These are phyloP conservation scores for Paradendryphiella salina DNA, from an alignment of 2,329 filamentous ascomycete genomes.

Conservation along the genomic window DNA sequence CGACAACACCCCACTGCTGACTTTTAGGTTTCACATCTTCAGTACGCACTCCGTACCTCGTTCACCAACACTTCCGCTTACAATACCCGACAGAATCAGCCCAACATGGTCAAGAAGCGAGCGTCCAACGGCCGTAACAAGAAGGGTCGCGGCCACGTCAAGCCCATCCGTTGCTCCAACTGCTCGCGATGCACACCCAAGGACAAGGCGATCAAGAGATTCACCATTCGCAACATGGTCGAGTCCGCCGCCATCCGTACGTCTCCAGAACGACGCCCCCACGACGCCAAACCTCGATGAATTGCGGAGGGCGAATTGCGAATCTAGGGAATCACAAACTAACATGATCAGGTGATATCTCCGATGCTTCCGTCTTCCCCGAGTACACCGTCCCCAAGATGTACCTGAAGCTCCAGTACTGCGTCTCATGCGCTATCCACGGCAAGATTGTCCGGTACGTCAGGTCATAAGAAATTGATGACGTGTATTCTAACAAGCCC, in stretches of 20 bases:
- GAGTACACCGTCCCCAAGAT: conserved; percentile 99
- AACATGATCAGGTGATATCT: conserved; percentile 86
- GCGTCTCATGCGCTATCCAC: conserved; percentile 99
- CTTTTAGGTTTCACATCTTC: conserved; percentile 44
- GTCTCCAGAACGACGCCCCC: conserved; percentile 50
- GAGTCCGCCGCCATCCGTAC: conserved; percentile 99
- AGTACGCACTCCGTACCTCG: conserved; percentile 31
- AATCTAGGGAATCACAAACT: conserved; percentile 21
- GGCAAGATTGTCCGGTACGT: conserved; percentile 99
- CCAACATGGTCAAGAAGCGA: conserved; percentile 75
- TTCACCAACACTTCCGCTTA: conserved; percentile 21
- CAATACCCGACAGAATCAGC: conserved; percentile 50
- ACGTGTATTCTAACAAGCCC: conserved; percentile 19
- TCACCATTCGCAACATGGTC: conserved; percentile 99
- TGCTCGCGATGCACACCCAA: conserved; percentile 85
- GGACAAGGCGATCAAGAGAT: conserved; percentile 99
- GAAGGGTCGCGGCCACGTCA: conserved; percentile 99
- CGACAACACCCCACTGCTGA: conserved; percentile 44
- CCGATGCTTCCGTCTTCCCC: conserved; percentile 97
- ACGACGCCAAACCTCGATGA: conserved; percentile 2
- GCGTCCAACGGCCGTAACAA: conserved; percentile 94
- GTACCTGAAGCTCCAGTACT: conserved; percentile 99
- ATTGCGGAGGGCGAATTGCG: conserved; percentile 4
- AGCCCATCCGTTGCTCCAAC: conserved; percentile 95
- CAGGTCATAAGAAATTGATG: conserved; percentile 21